These are phyloP conservation scores for Hsuehochloa calcarea DNA, from an alignment of 176 grass and related monocot species.

Conservation along the genomic window DNA sequence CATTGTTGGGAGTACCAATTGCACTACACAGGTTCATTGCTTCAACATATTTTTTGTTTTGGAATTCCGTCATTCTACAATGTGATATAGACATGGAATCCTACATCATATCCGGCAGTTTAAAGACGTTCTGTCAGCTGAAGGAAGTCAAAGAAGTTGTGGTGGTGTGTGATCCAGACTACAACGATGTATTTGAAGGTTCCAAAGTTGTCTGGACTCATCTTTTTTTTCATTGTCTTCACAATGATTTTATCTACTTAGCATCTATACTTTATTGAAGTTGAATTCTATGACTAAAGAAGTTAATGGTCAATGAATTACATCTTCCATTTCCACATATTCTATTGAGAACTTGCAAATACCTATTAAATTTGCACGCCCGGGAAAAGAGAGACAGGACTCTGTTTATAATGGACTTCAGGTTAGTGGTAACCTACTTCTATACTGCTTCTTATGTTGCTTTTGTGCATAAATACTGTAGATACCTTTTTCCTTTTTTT, in stretches of 20 bases:
- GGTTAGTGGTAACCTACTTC: conserved; percentile 30
- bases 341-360: conserved; percentile 62
- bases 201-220: background rate
- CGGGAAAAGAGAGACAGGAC: conserved; percentile 97
- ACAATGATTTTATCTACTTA: conserved; percentile 9
- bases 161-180: too few relatives aligned
- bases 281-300: background rate
- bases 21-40: too few relatives aligned
- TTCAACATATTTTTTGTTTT: too few relatives aligned
- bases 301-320: background rate
- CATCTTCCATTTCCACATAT: conserved; percentile 36
- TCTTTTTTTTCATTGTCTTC: conserved; percentile 20
- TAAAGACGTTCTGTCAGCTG: too few relatives aligned
- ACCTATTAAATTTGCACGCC: conserved; percentile 80
- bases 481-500: background rate
- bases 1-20: too few relatives aligned
- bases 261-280: background rate
- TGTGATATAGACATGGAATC: too few relatives aligned
- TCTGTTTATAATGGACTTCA: conserved; percentile 96
- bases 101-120: too few relatives aligned
- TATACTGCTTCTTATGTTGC: background rate
- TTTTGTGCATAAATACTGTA: background rate
- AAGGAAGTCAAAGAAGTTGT: conserved; percentile 91
- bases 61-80: too few relatives aligned
- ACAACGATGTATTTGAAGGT: conserved; percentile 93